phyloP scores from a whole-genome alignment of 2,329 filamentous ascomycete genomes.

The Colletotrichum costaricense region DNA sequence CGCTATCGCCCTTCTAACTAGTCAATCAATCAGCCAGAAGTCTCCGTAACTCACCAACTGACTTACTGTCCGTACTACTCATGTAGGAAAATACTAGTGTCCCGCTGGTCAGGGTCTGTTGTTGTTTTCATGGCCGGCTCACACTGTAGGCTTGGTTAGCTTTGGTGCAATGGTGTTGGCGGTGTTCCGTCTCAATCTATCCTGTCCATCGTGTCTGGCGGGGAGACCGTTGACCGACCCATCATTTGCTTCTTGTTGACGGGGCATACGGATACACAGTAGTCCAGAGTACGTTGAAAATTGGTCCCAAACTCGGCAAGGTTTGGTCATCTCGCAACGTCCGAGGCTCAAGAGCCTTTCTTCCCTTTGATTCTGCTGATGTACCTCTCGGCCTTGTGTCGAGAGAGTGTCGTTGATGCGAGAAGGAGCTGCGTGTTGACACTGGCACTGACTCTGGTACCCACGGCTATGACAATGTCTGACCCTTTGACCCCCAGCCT shows the following conservation, averaged over 20 bases:
- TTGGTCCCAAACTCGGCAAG: not conserved
- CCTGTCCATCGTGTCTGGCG: not conserved
- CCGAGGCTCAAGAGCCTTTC: conserved; percentile 6
- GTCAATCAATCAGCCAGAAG: no score
- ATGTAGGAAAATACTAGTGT: not conserved
- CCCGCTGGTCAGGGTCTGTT: conserved; percentile 14
- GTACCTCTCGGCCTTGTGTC: conserved; percentile 18
- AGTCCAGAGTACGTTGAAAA: not conserved
- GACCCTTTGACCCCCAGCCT: not conserved
- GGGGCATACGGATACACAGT: no score
- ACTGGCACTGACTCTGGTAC: conserved; percentile 23
- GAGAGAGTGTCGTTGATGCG: conserved; percentile 23
- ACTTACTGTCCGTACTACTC: no score
- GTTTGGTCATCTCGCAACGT: conserved; percentile 15
- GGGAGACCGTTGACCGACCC: conserved; percentile 19
- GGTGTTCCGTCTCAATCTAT: not conserved
- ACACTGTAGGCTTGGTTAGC: conserved; percentile 19
- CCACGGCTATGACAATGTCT: conserved; percentile 19
- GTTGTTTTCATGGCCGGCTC: not conserved
- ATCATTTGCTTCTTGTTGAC: not conserved
- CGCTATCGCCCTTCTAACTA: no score
- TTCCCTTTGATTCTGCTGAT: not conserved
- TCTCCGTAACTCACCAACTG: no score
- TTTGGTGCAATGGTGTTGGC: not conserved
- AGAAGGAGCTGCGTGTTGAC: conserved; percentile 26